A percentile compares a stretch with the other conserved stretches of the same genome.
phyloP scores from a whole-genome alignment of 1,284 basidiomycete genomes.

The Microbotryum scabiosae region DNA sequence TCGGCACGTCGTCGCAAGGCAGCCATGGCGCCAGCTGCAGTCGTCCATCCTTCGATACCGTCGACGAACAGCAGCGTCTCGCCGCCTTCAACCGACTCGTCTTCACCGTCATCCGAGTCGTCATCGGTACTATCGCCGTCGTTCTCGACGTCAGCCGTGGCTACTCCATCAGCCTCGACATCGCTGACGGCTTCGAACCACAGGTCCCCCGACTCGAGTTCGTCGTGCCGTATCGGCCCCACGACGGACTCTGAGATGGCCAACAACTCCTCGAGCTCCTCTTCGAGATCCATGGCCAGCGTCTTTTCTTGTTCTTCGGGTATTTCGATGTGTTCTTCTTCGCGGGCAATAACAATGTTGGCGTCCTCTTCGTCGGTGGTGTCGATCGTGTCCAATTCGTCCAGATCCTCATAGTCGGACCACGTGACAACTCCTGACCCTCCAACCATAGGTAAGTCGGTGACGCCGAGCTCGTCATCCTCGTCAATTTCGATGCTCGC shows the following conservation, averaged over 20 bases:
- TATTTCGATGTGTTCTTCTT: constrained; percentile 15
- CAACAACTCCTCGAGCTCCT: constrained; percentile 25
- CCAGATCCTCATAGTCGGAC: constrained; percentile 24
- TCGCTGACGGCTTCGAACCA: constrained; percentile 25
- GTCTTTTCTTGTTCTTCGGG: constrained; percentile 1
- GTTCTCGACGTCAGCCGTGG: constrained; percentile 12
- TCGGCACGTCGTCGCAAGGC: constrained; percentile 12
- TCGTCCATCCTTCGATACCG: not conserved
- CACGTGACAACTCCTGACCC: constrained; percentile 28
- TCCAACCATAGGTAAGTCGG: constrained; percentile 24
- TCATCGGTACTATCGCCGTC: constrained; percentile 10
- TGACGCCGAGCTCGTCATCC: constrained; percentile 17
- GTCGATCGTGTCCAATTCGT: constrained; percentile 16
- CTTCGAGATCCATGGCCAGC: constrained; percentile 17
- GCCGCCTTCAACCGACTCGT: constrained; percentile 18
- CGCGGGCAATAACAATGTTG: not conserved
- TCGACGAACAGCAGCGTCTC: constrained; percentile 4
- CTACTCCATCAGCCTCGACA: not conserved
- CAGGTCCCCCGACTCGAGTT: constrained; percentile 19
- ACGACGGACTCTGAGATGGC: constrained; percentile 27
- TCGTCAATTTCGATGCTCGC: constrained; percentile 5
- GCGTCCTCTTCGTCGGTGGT: constrained; percentile 2
- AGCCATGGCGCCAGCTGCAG: not conserved
- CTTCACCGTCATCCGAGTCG: constrained; percentile 10
- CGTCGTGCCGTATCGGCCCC: constrained; percentile 16